phyloP scores from a whole-genome alignment of 2,329 filamentous ascomycete genomes.

The Botrytis sinoallii region DNA sequence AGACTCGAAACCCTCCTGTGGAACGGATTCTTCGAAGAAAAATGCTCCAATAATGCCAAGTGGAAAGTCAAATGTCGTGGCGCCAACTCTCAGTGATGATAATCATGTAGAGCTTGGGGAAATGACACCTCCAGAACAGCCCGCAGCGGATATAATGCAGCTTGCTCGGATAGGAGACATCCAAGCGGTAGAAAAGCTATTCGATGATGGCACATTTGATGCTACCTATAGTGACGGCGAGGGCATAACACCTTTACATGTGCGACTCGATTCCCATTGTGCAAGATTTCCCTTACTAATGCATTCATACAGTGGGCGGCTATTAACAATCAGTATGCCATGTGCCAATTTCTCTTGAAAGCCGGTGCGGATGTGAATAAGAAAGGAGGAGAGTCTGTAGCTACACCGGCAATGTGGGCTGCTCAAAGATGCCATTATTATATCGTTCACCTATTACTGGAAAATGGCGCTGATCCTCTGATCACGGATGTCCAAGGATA shows the following conservation, averaged over 20 bases:
- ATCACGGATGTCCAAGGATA: slow-evolving; percentile 94
- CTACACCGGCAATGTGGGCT: slow-evolving; percentile 94
- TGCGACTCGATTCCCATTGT: slow-evolving; percentile 45
- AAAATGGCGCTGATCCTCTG: slow-evolving; percentile 88
- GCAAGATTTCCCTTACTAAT: slow-evolving; percentile 4
- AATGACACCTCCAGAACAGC: slow-evolving; percentile 31
- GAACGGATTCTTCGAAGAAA: slow-evolving; percentile 25
- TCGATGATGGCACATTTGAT: slow-evolving; percentile 76
- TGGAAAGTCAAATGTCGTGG: slow-evolving; percentile 51
- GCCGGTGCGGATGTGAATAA: slow-evolving; percentile 79
- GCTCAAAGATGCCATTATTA: slow-evolving; percentile 97
- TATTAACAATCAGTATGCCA: slow-evolving; percentile 97
- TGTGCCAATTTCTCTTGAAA: slow-evolving; percentile 92
- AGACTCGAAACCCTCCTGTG: slow-evolving; percentile 25
- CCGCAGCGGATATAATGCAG: slow-evolving; percentile 78
- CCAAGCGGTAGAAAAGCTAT: slow-evolving; percentile 80
- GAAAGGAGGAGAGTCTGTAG: slow-evolving; percentile 91
- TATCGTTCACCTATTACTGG: slow-evolving; percentile 85
- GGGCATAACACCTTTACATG: slow-evolving; percentile 93
- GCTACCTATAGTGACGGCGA: slow-evolving; percentile 84
- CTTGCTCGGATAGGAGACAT: slow-evolving; percentile 86
- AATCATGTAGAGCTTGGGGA: slow-evolving; percentile 39
- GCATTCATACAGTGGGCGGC: slow-evolving; percentile 77
- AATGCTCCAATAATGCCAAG: slow-evolving; percentile 50
- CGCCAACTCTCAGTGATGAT: slow-evolving; percentile 51